Evolutionary conservation across 331 rosid species (phyloP).

Genomic region (Rhamnella rubrinervis): DNA sequence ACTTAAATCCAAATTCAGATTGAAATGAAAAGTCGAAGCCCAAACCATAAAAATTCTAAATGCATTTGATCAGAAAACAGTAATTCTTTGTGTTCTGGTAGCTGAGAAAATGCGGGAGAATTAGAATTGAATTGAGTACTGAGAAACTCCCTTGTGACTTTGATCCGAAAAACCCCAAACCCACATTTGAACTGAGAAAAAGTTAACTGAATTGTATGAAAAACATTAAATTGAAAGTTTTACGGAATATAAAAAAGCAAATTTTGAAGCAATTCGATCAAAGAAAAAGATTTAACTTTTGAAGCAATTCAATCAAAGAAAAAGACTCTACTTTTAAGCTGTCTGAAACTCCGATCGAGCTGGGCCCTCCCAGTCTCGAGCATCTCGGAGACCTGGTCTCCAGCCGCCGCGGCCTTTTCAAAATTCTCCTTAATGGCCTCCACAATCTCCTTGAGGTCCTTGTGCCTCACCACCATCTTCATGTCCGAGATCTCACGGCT

Average conservation of each 20-base stretch:
- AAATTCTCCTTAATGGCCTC: slow-evolving; percentile 78
- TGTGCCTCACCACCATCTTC: slow-evolving; percentile 91
- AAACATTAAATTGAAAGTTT: too few species aligned
- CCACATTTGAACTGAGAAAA: neutral
- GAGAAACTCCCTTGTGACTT: too few species aligned
- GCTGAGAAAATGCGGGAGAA: neutral
- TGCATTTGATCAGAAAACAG: too few species aligned
- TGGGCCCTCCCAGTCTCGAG: slow-evolving; percentile 83
- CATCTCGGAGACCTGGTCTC: slow-evolving; percentile 83
- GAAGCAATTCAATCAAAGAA: too few species aligned
- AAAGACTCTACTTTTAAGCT: slow-evolving; percentile 62
- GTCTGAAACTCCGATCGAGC: slow-evolving; percentile 81
- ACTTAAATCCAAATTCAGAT: slow-evolving; percentile 14
- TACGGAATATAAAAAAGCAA: slow-evolving; percentile 1
- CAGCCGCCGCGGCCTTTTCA: slow-evolving; percentile 76
- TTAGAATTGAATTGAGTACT: neutral
- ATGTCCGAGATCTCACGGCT: slow-evolving; percentile 59
- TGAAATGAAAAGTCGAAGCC: too few species aligned
- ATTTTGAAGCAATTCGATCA: neutral
- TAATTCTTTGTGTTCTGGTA: neutral
- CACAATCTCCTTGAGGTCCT: slow-evolving; percentile 87
- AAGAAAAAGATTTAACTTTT: neutral
- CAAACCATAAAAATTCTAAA: too few species aligned
- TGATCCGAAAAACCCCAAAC: neutral
- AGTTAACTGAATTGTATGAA: neutral